Evolutionary conservation across 805 yeast species (phyloP).

Genomic region (Clavispora fructus): DNA sequence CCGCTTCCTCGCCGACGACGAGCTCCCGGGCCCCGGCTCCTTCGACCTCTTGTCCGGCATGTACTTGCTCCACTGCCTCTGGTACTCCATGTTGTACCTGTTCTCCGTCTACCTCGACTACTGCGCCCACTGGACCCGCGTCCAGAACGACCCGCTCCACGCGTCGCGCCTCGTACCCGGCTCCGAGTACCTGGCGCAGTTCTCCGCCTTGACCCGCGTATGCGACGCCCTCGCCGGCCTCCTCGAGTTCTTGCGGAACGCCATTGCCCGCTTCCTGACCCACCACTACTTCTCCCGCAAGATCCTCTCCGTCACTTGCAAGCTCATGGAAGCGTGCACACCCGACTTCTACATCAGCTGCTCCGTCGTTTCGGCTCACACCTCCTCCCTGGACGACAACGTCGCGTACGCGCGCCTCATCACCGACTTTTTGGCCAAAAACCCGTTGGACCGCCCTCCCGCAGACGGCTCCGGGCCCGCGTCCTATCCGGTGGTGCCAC

Average conservation of each 20-base stretch:
- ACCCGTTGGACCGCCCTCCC: not conserved
- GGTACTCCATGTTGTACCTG: not conserved
- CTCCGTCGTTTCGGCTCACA: not conserved
- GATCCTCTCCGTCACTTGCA: not conserved
- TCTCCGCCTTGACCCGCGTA: not conserved
- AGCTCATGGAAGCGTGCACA: not conserved
- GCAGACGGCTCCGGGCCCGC: not conserved
- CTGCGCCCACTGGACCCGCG: not conserved
- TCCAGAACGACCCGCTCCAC: not conserved
- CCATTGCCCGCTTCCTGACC: not conserved
- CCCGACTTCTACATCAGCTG: not conserved
- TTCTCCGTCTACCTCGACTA: not conserved
- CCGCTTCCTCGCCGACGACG: not conserved
- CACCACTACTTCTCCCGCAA: not conserved
- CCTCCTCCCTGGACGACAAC: not conserved
- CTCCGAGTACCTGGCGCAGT: not conserved
- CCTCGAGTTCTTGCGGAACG: not conserved
- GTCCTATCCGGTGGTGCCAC: not conserved
- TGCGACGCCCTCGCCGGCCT: not conserved
- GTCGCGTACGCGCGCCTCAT: not conserved
- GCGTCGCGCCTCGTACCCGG: not conserved
- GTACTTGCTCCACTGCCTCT: not conserved
- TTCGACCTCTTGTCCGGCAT: not conserved
- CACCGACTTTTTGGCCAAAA: not conserved
- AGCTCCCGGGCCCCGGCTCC: not conserved